Conservation (phyloP, 176 grass and related monocot genomes). For the Raddia guianensis region DNA sequence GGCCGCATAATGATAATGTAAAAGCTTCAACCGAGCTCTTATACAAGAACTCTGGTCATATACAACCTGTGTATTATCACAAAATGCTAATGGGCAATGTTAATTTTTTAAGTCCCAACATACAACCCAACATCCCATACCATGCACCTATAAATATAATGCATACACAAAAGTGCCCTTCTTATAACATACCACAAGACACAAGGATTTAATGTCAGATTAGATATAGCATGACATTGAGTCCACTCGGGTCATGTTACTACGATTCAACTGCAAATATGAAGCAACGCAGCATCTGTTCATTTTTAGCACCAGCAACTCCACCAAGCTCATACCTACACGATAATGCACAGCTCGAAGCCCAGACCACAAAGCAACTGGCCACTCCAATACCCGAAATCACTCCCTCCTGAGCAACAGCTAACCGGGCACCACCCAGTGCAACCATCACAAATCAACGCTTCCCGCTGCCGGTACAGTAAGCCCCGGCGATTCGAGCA, state of each 20-base stretch:
- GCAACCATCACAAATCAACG: conserved; percentile 24
- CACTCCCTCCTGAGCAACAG: background rate
- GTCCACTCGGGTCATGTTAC: background rate
- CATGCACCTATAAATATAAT: background rate
- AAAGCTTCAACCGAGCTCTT: background rate
- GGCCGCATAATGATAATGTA: background rate
- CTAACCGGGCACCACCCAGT: background rate
- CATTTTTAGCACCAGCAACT: conserved; percentile 7
- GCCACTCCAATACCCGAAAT: conserved; percentile 3
- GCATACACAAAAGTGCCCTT: background rate
- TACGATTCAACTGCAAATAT: background rate
- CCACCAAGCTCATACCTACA: background rate
- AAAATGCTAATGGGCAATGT: background rate
- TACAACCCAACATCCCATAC: background rate
- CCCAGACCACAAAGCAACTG: background rate
- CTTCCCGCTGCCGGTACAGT: background rate
- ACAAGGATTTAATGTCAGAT: background rate
- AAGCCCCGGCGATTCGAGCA: conserved; percentile 17
- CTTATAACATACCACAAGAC: background rate
- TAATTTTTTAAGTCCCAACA: background rate
- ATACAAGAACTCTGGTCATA: background rate
- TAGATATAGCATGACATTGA: conserved; percentile 6
- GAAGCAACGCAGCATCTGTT: background rate
- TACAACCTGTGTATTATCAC: background rate
- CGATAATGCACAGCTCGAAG: background rate